Evolutionary conservation across 768 basidiomycete genomes (phyloP).

Genomic region (Melanogaster broomeanus): DNA sequence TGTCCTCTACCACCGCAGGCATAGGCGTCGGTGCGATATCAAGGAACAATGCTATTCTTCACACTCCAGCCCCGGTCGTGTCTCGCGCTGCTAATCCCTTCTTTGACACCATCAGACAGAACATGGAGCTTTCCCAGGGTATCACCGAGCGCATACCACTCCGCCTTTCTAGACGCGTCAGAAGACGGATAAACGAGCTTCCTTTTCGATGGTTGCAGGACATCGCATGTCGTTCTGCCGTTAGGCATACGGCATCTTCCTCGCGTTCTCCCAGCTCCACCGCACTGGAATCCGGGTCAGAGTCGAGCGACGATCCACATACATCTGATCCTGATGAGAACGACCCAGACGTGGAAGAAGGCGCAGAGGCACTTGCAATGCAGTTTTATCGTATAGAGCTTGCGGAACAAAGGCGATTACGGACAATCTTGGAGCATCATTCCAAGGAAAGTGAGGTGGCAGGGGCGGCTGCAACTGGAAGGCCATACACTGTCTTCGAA

Average conservation of each 20-base stretch:
- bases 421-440: constrained; percentile 92
- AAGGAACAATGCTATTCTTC: not conserved
- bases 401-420: constrained; percentile 85
- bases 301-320: constrained; percentile 36
- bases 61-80: constrained; percentile 23
- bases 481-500: constrained; percentile 6
- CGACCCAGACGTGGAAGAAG: constrained; percentile 56
- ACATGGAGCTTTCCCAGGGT: constrained; percentile 73
- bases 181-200: constrained; percentile 65
- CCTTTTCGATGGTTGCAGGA: constrained; percentile 80
- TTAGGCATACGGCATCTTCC: constrained; percentile 8
- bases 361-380: constrained; percentile 79
- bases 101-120: constrained; percentile 92
- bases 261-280: constrained; percentile 18
- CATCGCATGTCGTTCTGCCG: constrained; percentile 58
- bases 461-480: not conserved
- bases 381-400: constrained; percentile 94
- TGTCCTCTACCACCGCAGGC: constrained; percentile 42
- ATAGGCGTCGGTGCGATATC: constrained; percentile 12
- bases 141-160: constrained; percentile 85
- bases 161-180: constrained; percentile 47
- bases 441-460: constrained; percentile 52
- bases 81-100: constrained; percentile 71
- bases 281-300: constrained; percentile 29
- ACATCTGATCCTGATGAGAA: constrained; percentile 35